Evolutionary conservation across 2,329 filamentous ascomycete species (phyloP), one percentile per base, ranked within the genome.

Genomic region (Ceratocystis cacaofunesta): DNA sequence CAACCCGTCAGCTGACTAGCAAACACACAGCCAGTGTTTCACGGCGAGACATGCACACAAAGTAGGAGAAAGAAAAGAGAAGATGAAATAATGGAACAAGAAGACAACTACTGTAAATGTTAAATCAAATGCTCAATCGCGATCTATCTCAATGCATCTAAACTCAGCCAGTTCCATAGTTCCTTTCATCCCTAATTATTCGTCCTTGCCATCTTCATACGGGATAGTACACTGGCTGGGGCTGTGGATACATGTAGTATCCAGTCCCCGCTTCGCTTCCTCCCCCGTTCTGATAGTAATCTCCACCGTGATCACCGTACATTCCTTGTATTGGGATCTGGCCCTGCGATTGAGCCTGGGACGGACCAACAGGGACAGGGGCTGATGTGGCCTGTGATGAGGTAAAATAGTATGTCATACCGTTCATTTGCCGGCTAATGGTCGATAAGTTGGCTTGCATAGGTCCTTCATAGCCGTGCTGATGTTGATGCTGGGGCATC

Each of bases 351-450:
- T 25, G 22, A 55, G 19, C 19, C 15, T 12, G 52, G 12, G 52
- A 15, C 22, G 52, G 22, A 17, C 25, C 19, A 46, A 22, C 48
- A 19, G 61, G 15, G 12, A 15, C 61, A 8, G 61, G 61, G n/a
- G 44, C 43, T 5, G 25, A 1, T n/a, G 25, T 15, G 2, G 19
- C 7, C 15, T 62, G 44, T 7, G 43, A n/a, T 25, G 61, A 32
- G 36, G 41, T 41, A 71, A 91, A 92, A 73, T 96, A 99, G 75
- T 95, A 97, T 0, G 96, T 91, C 82, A 95, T 97, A 68, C 94
- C 94, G 70, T 96, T 95, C 69, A 87, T 86, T 77, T 97, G 92
- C 74, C 96, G 92, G 0, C 90, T 90, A 61, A 87, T 82, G 52
- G 63, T 62, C 25, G 30, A 30, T 12, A 41, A 15, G 19, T 30